Percentiles rank a stretch among this genome's conserved stretches.
Evolutionary conservation across 139 green algal genomes (phyloP).

Genomic region (Trebouxia sp.): DNA sequence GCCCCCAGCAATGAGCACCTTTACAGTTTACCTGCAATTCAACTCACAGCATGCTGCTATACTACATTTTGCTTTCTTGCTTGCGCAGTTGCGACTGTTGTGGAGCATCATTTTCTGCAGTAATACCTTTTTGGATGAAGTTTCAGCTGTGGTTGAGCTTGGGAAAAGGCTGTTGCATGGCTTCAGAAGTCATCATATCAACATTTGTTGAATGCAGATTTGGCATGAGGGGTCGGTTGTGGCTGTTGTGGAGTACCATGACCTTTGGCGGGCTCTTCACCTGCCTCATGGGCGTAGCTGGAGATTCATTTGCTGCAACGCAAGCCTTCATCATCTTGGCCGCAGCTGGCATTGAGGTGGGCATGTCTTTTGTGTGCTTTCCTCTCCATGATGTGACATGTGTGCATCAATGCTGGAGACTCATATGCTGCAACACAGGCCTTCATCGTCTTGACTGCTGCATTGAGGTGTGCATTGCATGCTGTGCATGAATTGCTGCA

Average conservation of each 20-base stretch:
- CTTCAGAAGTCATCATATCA: constrained; percentile 70
- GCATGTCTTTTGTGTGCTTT: too few species aligned
- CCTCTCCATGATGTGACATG: too few species aligned
- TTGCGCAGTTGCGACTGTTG: not conserved
- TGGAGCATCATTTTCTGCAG: not conserved
- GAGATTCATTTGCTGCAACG: constrained; percentile 65
- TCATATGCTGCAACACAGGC: constrained; percentile 72
- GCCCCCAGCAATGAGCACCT: too few species aligned
- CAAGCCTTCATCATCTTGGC: constrained; percentile 86
- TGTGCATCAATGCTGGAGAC: too few species aligned
- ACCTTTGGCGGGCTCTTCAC: constrained; percentile 76
- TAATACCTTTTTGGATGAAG: not conserved
- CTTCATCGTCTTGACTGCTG: constrained; percentile 84
- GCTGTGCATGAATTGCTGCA: not conserved
- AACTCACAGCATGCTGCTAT: not conserved
- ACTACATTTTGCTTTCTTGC: not conserved
- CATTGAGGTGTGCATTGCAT: constrained; percentile 59
- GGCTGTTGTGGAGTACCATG: constrained; percentile 72
- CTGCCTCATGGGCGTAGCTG: constrained; percentile 73
- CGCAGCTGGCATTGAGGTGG: constrained; percentile 77
- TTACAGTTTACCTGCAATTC: not conserved
- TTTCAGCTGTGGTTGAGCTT: constrained; percentile 66
- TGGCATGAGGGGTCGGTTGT: constrained; percentile 80
- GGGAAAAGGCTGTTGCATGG: constrained; percentile 88
- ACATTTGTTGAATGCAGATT: constrained; percentile 49